phyloP scores from a whole-genome alignment of 495 filamentous ascomycete species.

The Amniculicola lignicola region DNA sequence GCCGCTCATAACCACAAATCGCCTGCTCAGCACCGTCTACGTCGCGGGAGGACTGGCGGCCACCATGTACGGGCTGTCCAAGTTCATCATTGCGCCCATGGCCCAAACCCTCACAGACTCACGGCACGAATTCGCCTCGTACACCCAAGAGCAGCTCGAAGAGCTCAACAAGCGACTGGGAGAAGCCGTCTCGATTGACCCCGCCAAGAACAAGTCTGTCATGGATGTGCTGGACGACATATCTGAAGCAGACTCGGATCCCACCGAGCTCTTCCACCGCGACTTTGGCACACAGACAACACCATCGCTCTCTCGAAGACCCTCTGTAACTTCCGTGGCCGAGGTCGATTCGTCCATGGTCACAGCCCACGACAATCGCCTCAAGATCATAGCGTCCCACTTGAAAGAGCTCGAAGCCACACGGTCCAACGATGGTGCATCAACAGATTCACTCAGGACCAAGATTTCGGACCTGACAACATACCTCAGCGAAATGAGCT shows the following conservation, averaged over 20 bases:
- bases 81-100: conserved; percentile 83
- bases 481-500: conserved; percentile 54
- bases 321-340: conserved; percentile 23
- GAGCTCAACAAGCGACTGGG: conserved; percentile 74
- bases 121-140: conserved; percentile 74
- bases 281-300: conserved; percentile 87
- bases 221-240: conserved; percentile 24
- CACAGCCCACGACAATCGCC: conserved; percentile 43
- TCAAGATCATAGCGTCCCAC: conserved; percentile 52
- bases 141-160: conserved; percentile 60
- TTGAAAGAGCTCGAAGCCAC: conserved; percentile 52
- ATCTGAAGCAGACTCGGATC: conserved; percentile 58
- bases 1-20: conserved; percentile 72
- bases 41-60: conserved; percentile 66
- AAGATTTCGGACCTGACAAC: conserved; percentile 48
- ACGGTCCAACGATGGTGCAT: conserved; percentile 13
- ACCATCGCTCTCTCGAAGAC: conserved; percentile 45
- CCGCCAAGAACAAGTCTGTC: conserved; percentile 41
- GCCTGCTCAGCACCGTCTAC: conserved; percentile 76
- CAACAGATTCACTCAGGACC: conserved; percentile 24
- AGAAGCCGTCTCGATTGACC: conserved; percentile 61
- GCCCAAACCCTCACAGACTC: conserved; percentile 65
- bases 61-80: conserved; percentile 74
- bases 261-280: conserved; percentile 85
- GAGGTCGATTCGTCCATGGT: conserved; percentile 27